These are phyloP conservation scores for Orbilia quercus DNA, from an alignment of 2,329 filamentous ascomycete genomes.

Conservation along the genomic window DNA sequence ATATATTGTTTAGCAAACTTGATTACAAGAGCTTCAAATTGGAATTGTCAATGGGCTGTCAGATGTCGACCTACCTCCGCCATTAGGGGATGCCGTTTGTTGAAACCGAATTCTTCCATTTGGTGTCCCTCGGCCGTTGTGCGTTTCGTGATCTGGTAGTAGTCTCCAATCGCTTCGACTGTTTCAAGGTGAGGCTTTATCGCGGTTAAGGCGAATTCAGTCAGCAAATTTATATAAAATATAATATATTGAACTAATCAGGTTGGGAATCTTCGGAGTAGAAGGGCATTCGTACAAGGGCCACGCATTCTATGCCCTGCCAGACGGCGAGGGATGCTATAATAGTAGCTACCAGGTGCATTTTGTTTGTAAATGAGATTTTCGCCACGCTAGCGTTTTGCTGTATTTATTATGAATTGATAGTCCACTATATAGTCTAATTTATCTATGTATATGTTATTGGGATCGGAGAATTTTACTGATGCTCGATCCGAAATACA, in stretches of 20 bases:
- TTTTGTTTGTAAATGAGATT: background rate
- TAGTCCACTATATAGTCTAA: too few relatives aligned
- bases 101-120: background rate
- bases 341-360: slow-evolving; percentile 7
- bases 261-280: background rate
- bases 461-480: too few relatives aligned
- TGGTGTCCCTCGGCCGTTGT: background rate
- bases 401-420: too few relatives aligned
- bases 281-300: slow-evolving; percentile 20
- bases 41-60: background rate
- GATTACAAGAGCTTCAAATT: background rate
- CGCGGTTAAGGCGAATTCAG: background rate
- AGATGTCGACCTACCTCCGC: background rate
- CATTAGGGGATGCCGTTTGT: slow-evolving; percentile 1
- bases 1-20: background rate
- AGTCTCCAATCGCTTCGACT: background rate
- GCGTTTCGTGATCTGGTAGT: slow-evolving; percentile 5
- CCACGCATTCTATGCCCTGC: background rate
- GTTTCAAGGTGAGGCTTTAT: background rate
- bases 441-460: too few relatives aligned
- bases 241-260: background rate
- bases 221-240: background rate
- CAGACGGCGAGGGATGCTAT: background rate
- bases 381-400: too few relatives aligned
- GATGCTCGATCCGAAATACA: too few relatives aligned